phyloP scores from a whole-genome alignment of 1,284 basidiomycete species.

The Irpex lacteus region DNA sequence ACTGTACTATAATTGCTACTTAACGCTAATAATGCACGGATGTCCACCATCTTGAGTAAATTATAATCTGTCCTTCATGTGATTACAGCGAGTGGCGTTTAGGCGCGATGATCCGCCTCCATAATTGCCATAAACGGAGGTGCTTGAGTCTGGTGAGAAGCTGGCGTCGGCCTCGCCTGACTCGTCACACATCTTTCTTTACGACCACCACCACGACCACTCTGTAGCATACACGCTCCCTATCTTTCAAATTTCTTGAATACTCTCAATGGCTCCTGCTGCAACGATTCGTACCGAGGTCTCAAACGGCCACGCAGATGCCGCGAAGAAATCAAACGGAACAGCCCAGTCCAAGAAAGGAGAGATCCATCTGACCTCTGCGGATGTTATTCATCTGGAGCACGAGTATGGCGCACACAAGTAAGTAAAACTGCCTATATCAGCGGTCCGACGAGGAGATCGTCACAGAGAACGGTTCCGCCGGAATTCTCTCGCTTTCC shows the following conservation, averaged over 20 bases:
- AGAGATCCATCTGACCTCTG: slow-evolving; percentile 41
- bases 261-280: slow-evolving; percentile 7
- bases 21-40: neutral
- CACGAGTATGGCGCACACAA: slow-evolving; percentile 85
- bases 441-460: slow-evolving; percentile 2
- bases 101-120: slow-evolving; percentile 12
- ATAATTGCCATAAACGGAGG: neutral
- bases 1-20: neutral
- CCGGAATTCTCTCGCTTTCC: slow-evolving; percentile 1
- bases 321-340: slow-evolving; percentile 6
- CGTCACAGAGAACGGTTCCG: slow-evolving; percentile 9
- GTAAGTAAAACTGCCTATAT: slow-evolving; percentile 46
- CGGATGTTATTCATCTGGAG: slow-evolving; percentile 80
- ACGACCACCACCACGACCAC: slow-evolving; percentile 10
- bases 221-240: slow-evolving; percentile 3
- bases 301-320: neutral
- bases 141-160: neutral
- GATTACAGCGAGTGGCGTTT: neutral
- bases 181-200: slow-evolving; percentile 2
- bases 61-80: neutral
- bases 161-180: neutral
- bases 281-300: neutral
- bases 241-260: neutral
- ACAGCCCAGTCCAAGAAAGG: slow-evolving; percentile 2
- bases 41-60: neutral